Percentiles rank a stretch among this genome's conserved stretches.
phyloP scores from a whole-genome alignment of 441 rosid genomes.

The Populus hybrid region DNA sequence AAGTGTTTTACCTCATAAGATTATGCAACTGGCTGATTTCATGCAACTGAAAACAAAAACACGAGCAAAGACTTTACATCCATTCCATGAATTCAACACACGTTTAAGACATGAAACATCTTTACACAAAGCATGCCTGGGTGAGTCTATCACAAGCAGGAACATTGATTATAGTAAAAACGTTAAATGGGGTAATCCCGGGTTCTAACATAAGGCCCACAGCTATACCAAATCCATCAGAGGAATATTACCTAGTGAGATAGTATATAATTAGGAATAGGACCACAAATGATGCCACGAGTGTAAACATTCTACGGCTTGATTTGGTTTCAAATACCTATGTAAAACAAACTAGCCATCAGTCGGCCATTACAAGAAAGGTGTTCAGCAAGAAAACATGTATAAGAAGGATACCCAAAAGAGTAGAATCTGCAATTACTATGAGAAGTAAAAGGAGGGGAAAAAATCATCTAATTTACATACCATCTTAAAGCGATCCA shows the following conservation, averaged over 20 bases:
- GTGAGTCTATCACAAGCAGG: slow-evolving; percentile 23
- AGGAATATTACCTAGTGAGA: slow-evolving; percentile 59
- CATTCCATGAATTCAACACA: slow-evolving; percentile 11
- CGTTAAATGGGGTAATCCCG: slow-evolving; percentile 17
- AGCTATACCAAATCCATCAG: slow-evolving; percentile 12
- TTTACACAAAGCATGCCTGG: slow-evolving; percentile 27
- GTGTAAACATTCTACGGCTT: slow-evolving; percentile 81
- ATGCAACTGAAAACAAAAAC: neutral
- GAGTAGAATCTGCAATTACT: neutral
- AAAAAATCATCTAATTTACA: neutral
- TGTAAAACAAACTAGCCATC: slow-evolving; percentile 15
- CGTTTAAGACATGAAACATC: slow-evolving; percentile 16
- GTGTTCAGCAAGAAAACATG: neutral
- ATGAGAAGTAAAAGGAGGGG: neutral
- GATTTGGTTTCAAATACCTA: slow-evolving; percentile 97
- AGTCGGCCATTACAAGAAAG: slow-evolving; percentile 2
- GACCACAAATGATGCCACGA: slow-evolving; percentile 83
- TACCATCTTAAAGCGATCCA: slow-evolving; percentile 97
- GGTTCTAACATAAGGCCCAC: slow-evolving; percentile 22
- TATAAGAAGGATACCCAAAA: neutral
- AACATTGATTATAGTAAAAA: slow-evolving; percentile 25
- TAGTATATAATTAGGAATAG: slow-evolving; percentile 81
- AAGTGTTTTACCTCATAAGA: neutral
- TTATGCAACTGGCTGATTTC: neutral
- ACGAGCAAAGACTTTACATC: neutral